Conservation (phyloP, 345 rosid species). For the Linum usitatissimum region DNA sequence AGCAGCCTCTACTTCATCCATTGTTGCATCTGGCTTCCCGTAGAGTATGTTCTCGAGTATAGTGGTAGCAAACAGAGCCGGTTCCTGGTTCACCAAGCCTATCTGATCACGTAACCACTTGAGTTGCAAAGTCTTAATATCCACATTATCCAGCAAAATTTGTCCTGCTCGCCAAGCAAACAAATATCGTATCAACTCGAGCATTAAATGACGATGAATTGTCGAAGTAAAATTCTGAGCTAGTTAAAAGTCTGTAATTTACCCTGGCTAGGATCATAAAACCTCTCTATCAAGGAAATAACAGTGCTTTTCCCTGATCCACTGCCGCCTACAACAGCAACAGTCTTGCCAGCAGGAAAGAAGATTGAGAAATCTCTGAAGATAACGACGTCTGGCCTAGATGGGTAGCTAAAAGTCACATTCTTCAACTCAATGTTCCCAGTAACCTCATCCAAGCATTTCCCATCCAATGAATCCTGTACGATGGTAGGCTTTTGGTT, state of each 20-base stretch:
- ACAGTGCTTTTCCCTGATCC: conserved; percentile 99
- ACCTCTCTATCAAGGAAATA: conserved; percentile 87
- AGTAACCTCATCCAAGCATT: conserved; percentile 60
- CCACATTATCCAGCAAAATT: conserved; percentile 77
- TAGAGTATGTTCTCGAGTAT: conserved; percentile 87
- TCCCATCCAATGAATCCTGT: conserved; percentile 62
- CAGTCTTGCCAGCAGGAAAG: conserved; percentile 93
- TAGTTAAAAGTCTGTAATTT: conserved; percentile 14
- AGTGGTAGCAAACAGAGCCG: conserved; percentile 92
- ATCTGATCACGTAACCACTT: conserved; percentile 87
- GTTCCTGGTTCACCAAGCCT: conserved; percentile 97
- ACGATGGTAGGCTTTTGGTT: conserved; percentile 81
- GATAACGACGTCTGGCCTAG: conserved; percentile 89
- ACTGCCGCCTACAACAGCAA: conserved; percentile 97
- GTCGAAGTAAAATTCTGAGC: background rate
- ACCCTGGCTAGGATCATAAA: conserved; percentile 92
- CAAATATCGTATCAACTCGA: conserved; percentile 6
- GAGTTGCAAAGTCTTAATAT: conserved; percentile 74
- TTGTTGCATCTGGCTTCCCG: conserved; percentile 81
- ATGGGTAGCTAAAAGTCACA: conserved; percentile 93
- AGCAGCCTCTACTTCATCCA: conserved; percentile 93
- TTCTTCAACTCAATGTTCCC: conserved; percentile 89
- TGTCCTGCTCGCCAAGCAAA: conserved; percentile 50
- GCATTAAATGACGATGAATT: conserved; percentile 8
- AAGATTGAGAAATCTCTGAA: conserved; percentile 77